Evolutionary conservation across 2,329 filamentous ascomycete species (phyloP).

Genomic region (Stachybotrys chlorohalonatus): DNA sequence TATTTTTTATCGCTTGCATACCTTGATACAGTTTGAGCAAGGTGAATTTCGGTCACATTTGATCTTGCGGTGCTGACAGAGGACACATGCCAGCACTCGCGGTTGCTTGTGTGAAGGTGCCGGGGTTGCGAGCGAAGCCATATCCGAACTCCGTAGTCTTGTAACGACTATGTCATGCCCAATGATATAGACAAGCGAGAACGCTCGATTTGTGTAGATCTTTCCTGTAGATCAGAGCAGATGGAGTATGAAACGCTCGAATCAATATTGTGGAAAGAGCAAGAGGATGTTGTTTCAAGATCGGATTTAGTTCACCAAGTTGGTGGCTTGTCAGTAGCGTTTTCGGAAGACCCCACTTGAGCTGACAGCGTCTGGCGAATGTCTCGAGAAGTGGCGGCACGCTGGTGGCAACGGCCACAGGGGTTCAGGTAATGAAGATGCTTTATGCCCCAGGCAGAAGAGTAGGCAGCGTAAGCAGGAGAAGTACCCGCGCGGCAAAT

Average conservation of each 20-base stretch:
- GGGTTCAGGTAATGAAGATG: not conserved
- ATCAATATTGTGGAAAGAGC: not conserved
- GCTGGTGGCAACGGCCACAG: not conserved
- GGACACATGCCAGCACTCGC: slow-evolving; percentile 43
- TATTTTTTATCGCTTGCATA: slow-evolving; percentile 11
- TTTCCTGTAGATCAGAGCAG: too few species aligned
- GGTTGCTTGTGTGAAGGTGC: slow-evolving; percentile 26
- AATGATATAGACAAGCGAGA: not conserved
- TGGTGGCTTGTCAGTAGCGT: not conserved
- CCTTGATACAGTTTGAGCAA: slow-evolving; percentile 53
- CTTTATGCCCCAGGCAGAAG: not conserved
- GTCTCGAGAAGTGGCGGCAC: not conserved
- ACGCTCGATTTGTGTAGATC: too few species aligned
- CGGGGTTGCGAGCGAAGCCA: slow-evolving; percentile 18
- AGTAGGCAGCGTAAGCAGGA: not conserved
- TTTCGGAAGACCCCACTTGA: not conserved
- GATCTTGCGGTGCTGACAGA: slow-evolving; percentile 54
- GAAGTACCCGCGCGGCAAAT: not conserved
- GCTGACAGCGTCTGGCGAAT: not conserved
- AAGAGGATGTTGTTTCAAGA: not conserved
- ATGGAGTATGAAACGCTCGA: too few species aligned
- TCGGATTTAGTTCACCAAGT: not conserved
- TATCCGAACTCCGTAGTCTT: slow-evolving; percentile 9
- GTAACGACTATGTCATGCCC: not conserved
- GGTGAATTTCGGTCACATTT: slow-evolving; percentile 52